Conservation (phyloP, 768 basidiomycete species). For the Agaricus subrufescens region DNA sequence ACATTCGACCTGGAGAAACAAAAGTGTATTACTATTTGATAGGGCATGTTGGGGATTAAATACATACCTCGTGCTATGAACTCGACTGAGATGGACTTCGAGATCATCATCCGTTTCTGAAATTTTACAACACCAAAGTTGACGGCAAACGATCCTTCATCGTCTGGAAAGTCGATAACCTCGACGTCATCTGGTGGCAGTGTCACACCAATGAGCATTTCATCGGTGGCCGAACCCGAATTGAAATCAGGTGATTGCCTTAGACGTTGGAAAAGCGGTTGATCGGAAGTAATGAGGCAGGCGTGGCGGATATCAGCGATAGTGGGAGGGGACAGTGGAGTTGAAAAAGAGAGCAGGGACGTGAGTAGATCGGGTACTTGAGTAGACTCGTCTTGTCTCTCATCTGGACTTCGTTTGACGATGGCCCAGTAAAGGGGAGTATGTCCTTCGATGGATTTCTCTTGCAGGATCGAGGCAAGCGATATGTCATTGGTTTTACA, state of each 20-base stretch:
- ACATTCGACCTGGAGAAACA: slow-evolving; percentile 44
- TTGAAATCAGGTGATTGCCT: slow-evolving; percentile 48
- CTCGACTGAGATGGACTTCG: slow-evolving; percentile 49
- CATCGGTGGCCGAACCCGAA: slow-evolving; percentile 48
- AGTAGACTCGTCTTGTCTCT: slow-evolving; percentile 21
- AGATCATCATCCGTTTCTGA: slow-evolving; percentile 68
- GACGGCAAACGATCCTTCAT: slow-evolving; percentile 51
- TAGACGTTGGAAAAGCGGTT: slow-evolving; percentile 56
- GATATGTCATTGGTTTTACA: slow-evolving; percentile 46
- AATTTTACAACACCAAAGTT: slow-evolving; percentile 51
- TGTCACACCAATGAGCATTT: slow-evolving; percentile 40
- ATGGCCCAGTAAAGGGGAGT: slow-evolving; percentile 74
- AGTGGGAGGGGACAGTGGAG: slow-evolving; percentile 36
- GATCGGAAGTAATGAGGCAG: slow-evolving; percentile 59
- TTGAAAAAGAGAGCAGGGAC: slow-evolving; percentile 46
- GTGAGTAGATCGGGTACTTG: slow-evolving; percentile 40
- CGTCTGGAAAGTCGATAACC: slow-evolving; percentile 45
- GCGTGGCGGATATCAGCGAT: slow-evolving; percentile 61
- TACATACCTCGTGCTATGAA: slow-evolving; percentile 55
- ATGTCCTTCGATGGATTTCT: slow-evolving; percentile 57
- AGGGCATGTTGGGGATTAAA: not conserved
- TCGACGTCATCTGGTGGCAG: slow-evolving; percentile 48
- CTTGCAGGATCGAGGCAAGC: slow-evolving; percentile 54
- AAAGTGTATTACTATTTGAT: not conserved
- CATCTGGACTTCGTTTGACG: slow-evolving; percentile 47